These are phyloP conservation scores for Tetrahymena malaccensis DNA, from an alignment of 73 alveolate species.

Conservation along the genomic window DNA sequence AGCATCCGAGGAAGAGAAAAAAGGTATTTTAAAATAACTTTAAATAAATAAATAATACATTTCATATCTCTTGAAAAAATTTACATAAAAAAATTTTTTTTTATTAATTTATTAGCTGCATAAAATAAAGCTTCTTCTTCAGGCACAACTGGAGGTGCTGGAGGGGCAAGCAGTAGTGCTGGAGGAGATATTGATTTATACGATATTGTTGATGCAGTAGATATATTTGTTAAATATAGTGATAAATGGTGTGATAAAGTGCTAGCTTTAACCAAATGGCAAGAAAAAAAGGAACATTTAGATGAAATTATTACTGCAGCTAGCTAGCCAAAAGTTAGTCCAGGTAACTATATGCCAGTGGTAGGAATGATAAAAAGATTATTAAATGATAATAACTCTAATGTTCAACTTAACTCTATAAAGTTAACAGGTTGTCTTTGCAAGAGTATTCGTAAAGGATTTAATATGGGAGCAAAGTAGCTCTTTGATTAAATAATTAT, in stretches of 20 bases:
- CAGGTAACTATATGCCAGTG: background rate
- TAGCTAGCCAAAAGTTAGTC: slow-evolving; percentile 14
- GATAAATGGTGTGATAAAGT: slow-evolving; percentile 67
- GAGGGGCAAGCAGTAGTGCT: slow-evolving; percentile 45
- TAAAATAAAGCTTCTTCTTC: slow-evolving; percentile 19
- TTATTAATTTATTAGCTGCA: slow-evolving; percentile 18
- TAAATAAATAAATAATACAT: background rate
- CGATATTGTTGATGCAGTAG: slow-evolving; percentile 69
- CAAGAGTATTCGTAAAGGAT: slow-evolving; percentile 15
- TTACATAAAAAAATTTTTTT: background rate
- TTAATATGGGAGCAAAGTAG: background rate
- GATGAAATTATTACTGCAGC: slow-evolving; percentile 45
- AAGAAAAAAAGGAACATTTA: slow-evolving; percentile 58
- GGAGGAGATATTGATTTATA: slow-evolving; percentile 48
- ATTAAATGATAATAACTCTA: slow-evolving; percentile 14
- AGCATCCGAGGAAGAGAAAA: slow-evolving; percentile 24
- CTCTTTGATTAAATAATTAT: background rate
- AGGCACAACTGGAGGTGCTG: slow-evolving; percentile 39
- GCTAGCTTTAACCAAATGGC: slow-evolving; percentile 60
- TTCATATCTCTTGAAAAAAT: background rate
- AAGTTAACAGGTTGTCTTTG: slow-evolving; percentile 3
- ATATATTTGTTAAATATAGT: slow-evolving; percentile 50
- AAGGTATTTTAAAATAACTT: background rate
- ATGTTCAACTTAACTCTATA: slow-evolving; percentile 18
- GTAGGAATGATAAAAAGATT: slow-evolving; percentile 12